Base-by-base conservation (phyloP, 805 yeast genomes). In the Aciculoconidium aculeatum region DNA sequence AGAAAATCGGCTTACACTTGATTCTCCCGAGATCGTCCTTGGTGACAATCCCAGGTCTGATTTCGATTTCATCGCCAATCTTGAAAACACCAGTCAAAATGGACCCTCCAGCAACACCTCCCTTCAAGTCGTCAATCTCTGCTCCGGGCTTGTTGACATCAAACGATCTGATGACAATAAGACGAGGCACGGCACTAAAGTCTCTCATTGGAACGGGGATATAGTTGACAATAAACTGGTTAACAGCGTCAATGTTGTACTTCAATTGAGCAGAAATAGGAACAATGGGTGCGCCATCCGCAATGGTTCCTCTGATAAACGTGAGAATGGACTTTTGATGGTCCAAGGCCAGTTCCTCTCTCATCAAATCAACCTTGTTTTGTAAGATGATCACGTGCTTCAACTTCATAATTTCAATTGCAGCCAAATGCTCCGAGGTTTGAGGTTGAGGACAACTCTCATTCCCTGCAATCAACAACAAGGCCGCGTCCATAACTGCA, bases 71-170 rank as follows among this genome's bases (percentile, higher is more conserved):
- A 57, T 92, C 99, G 40, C 96, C 97, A 41, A 92, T 72, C 58
- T 84, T 81, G 70, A 92, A 85, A 27, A 92, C 99, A 75, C 99
- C 99, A 37, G 79, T 86, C 55, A 92, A 72, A 49, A 92, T 90
- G 31, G 96, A 86, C 47, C 99, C 99, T 71, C 99, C 99, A 25
- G 99, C 99, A 57, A 92, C 97, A 78, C 99, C 99, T 53, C 99
- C 99, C 67, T 88, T 88, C 58, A 92, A 75, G 49, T 90, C 97
- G 44, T 82, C 88, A 45, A 94, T 85, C 64, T 88, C 96, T 24
- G 96, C 79, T 68, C 99, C 99, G 37, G 99, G 99, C 65, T 86
- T 88, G 70, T 92, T 92, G 43, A 92, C 98, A 62, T 31, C 99
- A 58, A 92, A 92, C 18, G 97, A 90, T 70, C 99, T 82, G 52